Percentiles rank a stretch among this genome's conserved stretches.
phyloP scores from a whole-genome alignment of 2,329 filamentous ascomycete species.

The Aspergillus pseudoglaucus region DNA sequence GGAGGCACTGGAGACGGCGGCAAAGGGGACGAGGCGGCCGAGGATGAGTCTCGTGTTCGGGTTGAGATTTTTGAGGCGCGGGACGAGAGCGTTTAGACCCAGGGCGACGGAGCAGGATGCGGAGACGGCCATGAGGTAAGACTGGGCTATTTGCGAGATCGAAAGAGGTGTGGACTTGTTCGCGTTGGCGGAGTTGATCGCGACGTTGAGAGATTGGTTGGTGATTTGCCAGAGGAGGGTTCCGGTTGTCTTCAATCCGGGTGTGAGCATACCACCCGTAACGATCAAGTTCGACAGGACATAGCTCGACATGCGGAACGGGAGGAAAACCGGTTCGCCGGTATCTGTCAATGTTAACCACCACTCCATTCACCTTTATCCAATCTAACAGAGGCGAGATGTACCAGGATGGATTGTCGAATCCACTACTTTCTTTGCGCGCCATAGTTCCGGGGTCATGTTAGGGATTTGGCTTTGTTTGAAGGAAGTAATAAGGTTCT shows the following conservation, averaged over 20 bases:
- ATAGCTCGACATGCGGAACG: conserved; percentile 96
- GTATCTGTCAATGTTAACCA: conserved; percentile 57
- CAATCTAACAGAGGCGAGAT: conserved; percentile 12
- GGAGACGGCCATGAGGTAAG: conserved; percentile 84
- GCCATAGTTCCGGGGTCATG: conserved; percentile 90
- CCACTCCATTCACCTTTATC: neutral
- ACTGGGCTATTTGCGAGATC: conserved; percentile 72
- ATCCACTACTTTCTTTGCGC: conserved; percentile 94
- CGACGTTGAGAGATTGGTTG: conserved; percentile 97
- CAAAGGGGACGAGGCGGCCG: conserved; percentile 86
- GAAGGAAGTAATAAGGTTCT: conserved; percentile 72
- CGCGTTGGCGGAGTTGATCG: conserved; percentile 94
- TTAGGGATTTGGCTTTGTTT: conserved; percentile 70
- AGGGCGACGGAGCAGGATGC: conserved; percentile 92
- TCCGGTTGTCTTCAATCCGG: conserved; percentile 72
- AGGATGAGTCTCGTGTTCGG: conserved; percentile 71
- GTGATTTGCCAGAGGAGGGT: conserved; percentile 91
- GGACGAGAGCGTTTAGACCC: conserved; percentile 83
- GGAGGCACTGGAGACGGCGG: conserved; percentile 85
- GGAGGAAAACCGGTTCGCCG: conserved; percentile 82
- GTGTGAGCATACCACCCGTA: conserved; percentile 94
- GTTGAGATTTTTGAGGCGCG: conserved; percentile 68
- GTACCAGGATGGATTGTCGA: conserved; percentile 91
- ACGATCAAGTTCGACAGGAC: conserved; percentile 90
- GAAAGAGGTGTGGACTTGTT: conserved; percentile 94